phyloP scores from a whole-genome alignment of 2,329 filamentous ascomycete genomes.

The Cadophora malorum region DNA sequence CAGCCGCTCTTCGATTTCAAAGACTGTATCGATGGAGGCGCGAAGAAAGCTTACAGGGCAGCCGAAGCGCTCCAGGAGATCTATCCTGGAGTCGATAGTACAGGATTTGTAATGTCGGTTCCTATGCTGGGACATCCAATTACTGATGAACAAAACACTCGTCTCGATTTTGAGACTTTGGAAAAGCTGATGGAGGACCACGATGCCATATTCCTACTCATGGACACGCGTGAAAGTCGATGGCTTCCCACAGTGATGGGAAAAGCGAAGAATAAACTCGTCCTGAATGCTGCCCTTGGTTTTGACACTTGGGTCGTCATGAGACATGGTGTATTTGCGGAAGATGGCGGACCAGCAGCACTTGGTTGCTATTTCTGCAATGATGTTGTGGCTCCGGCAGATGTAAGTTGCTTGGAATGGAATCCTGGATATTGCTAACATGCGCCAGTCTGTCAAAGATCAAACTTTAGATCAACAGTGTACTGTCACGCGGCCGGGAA shows the following conservation, averaged over 20 bases:
- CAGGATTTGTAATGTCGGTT: slow-evolving; percentile 82
- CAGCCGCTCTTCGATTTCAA: slow-evolving; percentile 91
- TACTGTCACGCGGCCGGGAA: slow-evolving; percentile 92
- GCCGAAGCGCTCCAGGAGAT: slow-evolving; percentile 83
- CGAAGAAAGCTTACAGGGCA: slow-evolving; percentile 80
- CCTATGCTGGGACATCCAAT: slow-evolving; percentile 96
- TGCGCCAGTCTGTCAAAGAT: slow-evolving; percentile 81
- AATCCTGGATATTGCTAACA: slow-evolving; percentile 27
- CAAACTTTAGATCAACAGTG: slow-evolving; percentile 97
- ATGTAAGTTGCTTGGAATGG: slow-evolving; percentile 65
- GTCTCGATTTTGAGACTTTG: slow-evolving; percentile 77
- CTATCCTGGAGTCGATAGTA: slow-evolving; percentile 86
- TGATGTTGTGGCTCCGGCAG: slow-evolving; percentile 91
- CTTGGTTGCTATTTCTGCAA: slow-evolving; percentile 99
- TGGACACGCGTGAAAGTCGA: slow-evolving; percentile 93
- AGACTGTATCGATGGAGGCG: slow-evolving; percentile 86
- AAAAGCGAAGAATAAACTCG: slow-evolving; percentile 90
- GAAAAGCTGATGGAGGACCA: slow-evolving; percentile 80
- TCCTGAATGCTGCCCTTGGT: slow-evolving; percentile 94
- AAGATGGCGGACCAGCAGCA: slow-evolving; percentile 63
- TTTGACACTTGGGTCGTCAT: slow-evolving; percentile 98
- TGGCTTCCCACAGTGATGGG: slow-evolving; percentile 98
- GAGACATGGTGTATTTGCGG: slow-evolving; percentile 80
- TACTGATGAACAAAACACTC: slow-evolving; percentile 71
- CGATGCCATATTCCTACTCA: slow-evolving; percentile 93